Evolutionary conservation across 345 rosid genomes (phyloP), one percentile per base, ranked within the genome.

Genomic region (Citropsis articulata): DNA sequence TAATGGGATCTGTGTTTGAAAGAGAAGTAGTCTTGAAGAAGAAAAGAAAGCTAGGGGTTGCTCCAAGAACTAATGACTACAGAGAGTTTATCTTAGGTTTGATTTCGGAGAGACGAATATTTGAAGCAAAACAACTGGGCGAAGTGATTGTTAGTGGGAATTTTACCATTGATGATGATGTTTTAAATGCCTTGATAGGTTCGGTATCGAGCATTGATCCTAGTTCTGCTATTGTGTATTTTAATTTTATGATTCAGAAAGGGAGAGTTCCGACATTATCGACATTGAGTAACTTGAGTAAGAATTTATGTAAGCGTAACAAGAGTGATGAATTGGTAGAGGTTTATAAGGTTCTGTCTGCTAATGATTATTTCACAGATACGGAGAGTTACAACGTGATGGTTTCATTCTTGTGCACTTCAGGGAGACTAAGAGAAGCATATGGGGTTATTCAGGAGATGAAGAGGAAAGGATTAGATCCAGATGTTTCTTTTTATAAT

Each of bases 31-130:
- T 90, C n/a, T 74, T 93, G 77, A 93, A 92, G 93, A 91, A 89
- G 92, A 93, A 95, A 88, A 86, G 94, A 80, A 95, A 95, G 84
- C 85, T 95, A 13, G 97, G 99, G 45, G 99, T 92, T 72, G 96
- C 96, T 22, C 99, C 99, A 0, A 91, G 96, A 88, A 82, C 84
- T 69, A 85, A 75, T 2, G 97, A 95, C 38, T 95, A 95, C 71
- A 78, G 88, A 65, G 94, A 87, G 62, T 89, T 90, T 55, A 86
- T 93, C 69, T 74, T 92, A 59, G 87, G 80, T 77, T 82, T 95
- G 88, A 89, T 93, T 69, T 78, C 82, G 0, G 88, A 87, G 82
- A 91, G 90, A 81, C 80, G 83, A 76, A 81, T 83, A 36, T 12
- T 7, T 10, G 98, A 93, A 85, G 98, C 96, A 9, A 91, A 90